phyloP scores from a whole-genome alignment of 371 early-diverging fungal genomes.

The Circinella minor region DNA sequence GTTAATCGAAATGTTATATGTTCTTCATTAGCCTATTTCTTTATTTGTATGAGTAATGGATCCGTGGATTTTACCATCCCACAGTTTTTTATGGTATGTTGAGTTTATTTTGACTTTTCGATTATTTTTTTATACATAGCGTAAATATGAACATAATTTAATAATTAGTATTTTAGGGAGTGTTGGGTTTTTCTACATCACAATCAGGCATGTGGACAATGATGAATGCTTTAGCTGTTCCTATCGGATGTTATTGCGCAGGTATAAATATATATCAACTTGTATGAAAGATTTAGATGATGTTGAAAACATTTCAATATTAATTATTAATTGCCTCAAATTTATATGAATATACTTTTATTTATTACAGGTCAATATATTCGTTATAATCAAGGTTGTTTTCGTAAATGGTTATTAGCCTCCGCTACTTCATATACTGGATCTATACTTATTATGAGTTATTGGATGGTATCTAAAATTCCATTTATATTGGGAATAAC shows the following conservation, averaged over 20 bases:
- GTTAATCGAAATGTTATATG: conserved; percentile 30
- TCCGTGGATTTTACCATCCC: conserved; percentile 34
- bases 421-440: background rate
- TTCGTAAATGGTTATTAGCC: background rate
- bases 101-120: too few relatives aligned
- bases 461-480: conserved; percentile 3
- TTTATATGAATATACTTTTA: too few relatives aligned
- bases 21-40: conserved; percentile 37
- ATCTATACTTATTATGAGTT: background rate
- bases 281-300: too few relatives aligned
- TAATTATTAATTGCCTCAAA: too few relatives aligned
- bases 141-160: background rate
- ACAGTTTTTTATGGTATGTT: conserved; percentile 38
- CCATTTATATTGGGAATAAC: conserved; percentile 2
- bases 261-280: too few relatives aligned
- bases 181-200: background rate
- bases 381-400: background rate
- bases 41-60: conserved; percentile 31
- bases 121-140: too few relatives aligned
- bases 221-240: conserved; percentile 5
- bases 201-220: conserved; percentile 7
- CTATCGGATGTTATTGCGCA: conserved; percentile 11
- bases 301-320: too few relatives aligned
- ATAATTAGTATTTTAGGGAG: background rate
- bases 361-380: background rate